A percentile compares a stretch with the other conserved stretches of the same genome.
Conservation (phyloP, 2,329 filamentous ascomycete species). For the Talaromyces sp. region DNA sequence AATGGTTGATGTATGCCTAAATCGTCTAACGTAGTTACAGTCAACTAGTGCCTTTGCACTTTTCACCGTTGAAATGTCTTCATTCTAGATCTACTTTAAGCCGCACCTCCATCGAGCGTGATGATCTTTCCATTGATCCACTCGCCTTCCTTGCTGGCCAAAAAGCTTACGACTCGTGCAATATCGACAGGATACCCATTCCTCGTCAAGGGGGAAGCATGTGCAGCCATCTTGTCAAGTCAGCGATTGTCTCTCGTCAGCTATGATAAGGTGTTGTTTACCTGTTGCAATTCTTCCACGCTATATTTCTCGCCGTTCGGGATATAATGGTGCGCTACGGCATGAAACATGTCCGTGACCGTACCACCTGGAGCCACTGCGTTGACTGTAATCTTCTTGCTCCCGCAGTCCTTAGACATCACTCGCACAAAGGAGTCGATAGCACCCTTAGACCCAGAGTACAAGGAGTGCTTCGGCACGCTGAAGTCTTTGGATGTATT, state of each 20-base stretch:
- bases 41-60: too few species aligned
- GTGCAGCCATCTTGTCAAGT: slow-evolving; percentile 4
- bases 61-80: too few species aligned
- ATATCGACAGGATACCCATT: slow-evolving; percentile 9
- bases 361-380: slow-evolving; percentile 4
- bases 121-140: slow-evolving; percentile 1
- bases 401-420: slow-evolving; percentile 65
- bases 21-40: too few species aligned
- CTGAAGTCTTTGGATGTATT: slow-evolving; percentile 64
- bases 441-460: slow-evolving; percentile 72
- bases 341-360: slow-evolving; percentile 9
- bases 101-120: too few species aligned
- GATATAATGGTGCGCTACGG: neutral
- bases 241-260: neutral
- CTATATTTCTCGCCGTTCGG: slow-evolving; percentile 2
- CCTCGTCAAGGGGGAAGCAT: slow-evolving; percentile 1
- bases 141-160: slow-evolving; percentile 4
- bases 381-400: slow-evolving; percentile 30
- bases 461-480: slow-evolving; percentile 67
- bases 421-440: slow-evolving; percentile 72
- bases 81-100: too few species aligned
- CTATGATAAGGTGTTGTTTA: neutral
- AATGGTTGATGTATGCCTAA: too few species aligned
- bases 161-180: neutral
- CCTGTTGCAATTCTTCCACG: neutral